Evolutionary conservation across 73 alveolate species (phyloP).

Genomic region (Symbiodinium natans): DNA sequence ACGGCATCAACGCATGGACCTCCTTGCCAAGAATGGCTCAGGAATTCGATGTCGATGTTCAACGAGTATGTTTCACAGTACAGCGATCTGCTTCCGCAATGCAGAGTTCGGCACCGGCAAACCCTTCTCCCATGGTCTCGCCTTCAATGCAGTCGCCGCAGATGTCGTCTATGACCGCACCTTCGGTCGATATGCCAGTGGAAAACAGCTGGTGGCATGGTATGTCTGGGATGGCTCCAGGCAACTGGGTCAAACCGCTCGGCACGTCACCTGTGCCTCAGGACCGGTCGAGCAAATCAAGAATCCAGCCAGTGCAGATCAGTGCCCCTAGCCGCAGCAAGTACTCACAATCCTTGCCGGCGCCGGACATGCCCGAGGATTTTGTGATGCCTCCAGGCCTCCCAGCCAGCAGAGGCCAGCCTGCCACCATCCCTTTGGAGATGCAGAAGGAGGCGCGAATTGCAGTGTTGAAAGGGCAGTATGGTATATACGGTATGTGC

Average conservation of each 20-base stretch:
- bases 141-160: not conserved
- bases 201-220: slow-evolving; percentile 13
- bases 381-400: not conserved
- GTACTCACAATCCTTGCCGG: not conserved
- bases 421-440: not conserved
- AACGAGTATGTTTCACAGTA: slow-evolving; percentile 4
- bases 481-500: not conserved
- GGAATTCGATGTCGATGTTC: slow-evolving; percentile 76
- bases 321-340: not conserved
- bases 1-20: slow-evolving; percentile 89
- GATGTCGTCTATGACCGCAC: not conserved
- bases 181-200: not conserved
- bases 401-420: not conserved
- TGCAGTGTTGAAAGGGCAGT: not conserved
- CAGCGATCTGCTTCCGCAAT: not conserved
- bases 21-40: slow-evolving; percentile 77
- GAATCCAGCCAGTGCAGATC: not conserved
- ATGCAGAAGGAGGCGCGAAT: not conserved
- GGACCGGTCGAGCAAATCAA: not conserved
- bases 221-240: slow-evolving; percentile 13
- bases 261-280: slow-evolving; percentile 5
- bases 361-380: not conserved
- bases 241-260: slow-evolving; percentile 1
- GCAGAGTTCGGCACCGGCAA: not conserved
- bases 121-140: not conserved